Percentiles rank a stretch among this genome's conserved stretches.
Evolutionary conservation across 192 early-diverging fungal genomes (phyloP).

Genomic region (Coemansia sp.): DNA sequence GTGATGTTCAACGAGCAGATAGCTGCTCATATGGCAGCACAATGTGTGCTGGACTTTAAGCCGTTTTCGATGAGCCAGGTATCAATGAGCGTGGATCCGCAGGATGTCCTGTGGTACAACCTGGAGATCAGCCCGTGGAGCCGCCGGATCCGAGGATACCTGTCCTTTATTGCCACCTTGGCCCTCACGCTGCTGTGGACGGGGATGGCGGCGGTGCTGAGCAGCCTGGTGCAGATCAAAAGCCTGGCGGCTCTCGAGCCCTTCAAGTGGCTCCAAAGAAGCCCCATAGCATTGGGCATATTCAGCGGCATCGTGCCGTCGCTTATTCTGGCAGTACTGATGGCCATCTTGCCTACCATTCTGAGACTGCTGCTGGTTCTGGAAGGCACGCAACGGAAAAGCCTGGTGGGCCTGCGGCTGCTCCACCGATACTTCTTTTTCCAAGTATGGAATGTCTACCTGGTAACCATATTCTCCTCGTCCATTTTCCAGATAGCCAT

Average conservation of each 20-base stretch:
- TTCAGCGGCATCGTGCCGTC: constrained; percentile 80
- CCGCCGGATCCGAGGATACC: constrained; percentile 56
- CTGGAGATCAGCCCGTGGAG: constrained; percentile 56
- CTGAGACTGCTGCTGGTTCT: constrained; percentile 61
- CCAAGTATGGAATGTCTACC: constrained; percentile 75
- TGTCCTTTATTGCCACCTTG: constrained; percentile 54
- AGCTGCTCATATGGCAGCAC: constrained; percentile 76
- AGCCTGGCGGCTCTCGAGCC: constrained; percentile 55
- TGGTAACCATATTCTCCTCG: constrained; percentile 71
- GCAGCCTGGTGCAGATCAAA: constrained; percentile 55
- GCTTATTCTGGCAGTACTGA: constrained; percentile 63
- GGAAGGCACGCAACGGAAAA: constrained; percentile 59
- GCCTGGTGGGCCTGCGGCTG: constrained; percentile 61
- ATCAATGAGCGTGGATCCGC: constrained; percentile 61
- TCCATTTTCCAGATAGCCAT: constrained; percentile 55
- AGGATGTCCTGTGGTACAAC: constrained; percentile 83
- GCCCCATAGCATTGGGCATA: constrained; percentile 36
- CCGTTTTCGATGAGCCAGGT: constrained; percentile 65
- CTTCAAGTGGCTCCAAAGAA: constrained; percentile 37
- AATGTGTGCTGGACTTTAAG: constrained; percentile 59
- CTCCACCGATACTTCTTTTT: constrained; percentile 76
- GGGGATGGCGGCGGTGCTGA: constrained; percentile 62
- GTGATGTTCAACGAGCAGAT: constrained; percentile 75
- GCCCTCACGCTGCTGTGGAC: constrained; percentile 73
- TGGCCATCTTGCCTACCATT: constrained; percentile 65